Conservation (phyloP, 257 asterid genomes). For the Hygrophila difformis region DNA sequence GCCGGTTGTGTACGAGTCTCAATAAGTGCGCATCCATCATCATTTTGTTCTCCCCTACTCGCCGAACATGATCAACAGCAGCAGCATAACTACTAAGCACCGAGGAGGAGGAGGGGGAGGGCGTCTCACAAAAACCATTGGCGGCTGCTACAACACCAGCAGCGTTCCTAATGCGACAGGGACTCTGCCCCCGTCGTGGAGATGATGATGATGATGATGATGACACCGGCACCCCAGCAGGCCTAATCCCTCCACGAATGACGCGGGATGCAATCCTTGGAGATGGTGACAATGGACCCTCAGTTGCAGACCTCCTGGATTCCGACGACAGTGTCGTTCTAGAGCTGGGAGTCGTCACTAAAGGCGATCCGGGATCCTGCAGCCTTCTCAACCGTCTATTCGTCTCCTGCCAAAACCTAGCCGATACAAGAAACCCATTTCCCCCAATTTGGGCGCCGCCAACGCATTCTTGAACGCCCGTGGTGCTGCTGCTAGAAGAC, state of each 20-base stretch:
- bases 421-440: conserved; percentile 54
- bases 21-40: conserved; percentile 70
- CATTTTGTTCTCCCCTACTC: conserved; percentile 81
- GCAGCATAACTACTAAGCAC: conserved; percentile 94
- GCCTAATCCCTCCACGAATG: conserved; percentile 51
- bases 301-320: conserved; percentile 46
- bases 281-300: conserved; percentile 46
- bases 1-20: conserved; percentile 84
- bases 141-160: conserved; percentile 73
- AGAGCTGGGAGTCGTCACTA: conserved; percentile 57
- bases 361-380: conserved; percentile 77
- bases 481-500: conserved; percentile 91
- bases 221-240: conserved; percentile 37
- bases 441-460: conserved; percentile 31
- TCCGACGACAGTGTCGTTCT: conserved; percentile 50
- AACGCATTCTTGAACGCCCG: conserved; percentile 57
- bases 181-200: conserved; percentile 73
- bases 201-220: no score
- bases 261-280: conserved; percentile 73
- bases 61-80: conserved; percentile 87
- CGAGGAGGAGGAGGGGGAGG: no score
- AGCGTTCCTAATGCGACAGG: conserved; percentile 68
- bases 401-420: conserved; percentile 95
- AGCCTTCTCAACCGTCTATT: conserved; percentile 77
- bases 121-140: conserved; percentile 59